Evolutionary conservation across 768 basidiomycete species (phyloP).

Genomic region (Agrocybe praecox): DNA sequence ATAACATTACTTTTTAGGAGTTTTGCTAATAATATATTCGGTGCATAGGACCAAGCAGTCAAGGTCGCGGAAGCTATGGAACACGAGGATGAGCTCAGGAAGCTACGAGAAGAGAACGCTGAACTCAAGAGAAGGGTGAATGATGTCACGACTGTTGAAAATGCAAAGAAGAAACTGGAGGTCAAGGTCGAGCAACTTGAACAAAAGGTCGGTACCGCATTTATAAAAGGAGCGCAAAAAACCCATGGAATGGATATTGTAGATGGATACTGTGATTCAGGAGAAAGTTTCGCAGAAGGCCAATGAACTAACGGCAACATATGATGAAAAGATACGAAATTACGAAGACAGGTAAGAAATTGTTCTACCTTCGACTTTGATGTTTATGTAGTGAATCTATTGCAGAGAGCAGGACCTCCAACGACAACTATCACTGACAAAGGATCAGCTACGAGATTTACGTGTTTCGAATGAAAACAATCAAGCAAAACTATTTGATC

Average conservation of each 20-base stretch:
- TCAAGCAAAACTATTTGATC: conserved; percentile 91
- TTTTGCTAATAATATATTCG: background rate
- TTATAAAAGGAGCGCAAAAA: conserved; percentile 4
- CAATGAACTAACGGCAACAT: conserved; percentile 95
- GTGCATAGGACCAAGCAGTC: conserved; percentile 85
- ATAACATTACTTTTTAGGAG: background rate
- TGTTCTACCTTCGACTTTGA: background rate
- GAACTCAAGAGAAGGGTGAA: conserved; percentile 72
- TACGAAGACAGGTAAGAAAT: conserved; percentile 84
- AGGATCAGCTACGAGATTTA: conserved; percentile 87
- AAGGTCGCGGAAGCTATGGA: conserved; percentile 82
- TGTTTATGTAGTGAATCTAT: background rate
- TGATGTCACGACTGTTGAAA: conserved; percentile 66
- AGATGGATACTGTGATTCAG: conserved; percentile 95
- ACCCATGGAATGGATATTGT: background rate
- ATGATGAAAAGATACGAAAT: conserved; percentile 94
- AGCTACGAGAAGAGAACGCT: conserved; percentile 79
- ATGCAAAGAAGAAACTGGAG: conserved; percentile 77
- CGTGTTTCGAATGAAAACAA: conserved; percentile 90
- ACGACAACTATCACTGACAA: conserved; percentile 86
- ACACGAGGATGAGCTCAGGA: conserved; percentile 72
- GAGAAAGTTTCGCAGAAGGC: conserved; percentile 92
- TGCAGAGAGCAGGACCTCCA: conserved; percentile 89
- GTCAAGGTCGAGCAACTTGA: conserved; percentile 77
- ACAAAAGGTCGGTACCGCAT: conserved; percentile 58